Conservation (phyloP, 2,329 filamentous ascomycete species). For the Colletotrichum tanaceti region DNA sequence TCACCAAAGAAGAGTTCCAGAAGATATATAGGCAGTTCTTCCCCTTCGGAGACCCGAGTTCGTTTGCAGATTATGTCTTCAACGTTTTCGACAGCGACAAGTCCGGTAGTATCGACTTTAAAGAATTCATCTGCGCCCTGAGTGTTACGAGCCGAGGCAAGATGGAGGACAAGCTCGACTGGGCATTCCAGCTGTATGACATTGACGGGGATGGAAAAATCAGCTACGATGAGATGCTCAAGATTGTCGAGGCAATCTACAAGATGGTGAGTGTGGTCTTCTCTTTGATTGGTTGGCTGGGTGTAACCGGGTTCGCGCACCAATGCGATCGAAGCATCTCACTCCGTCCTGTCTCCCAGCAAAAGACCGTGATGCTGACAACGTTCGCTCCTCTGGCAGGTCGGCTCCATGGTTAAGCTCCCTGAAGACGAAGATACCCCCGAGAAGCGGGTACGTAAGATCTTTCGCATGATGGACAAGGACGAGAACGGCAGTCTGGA, state of each 20-base stretch:
- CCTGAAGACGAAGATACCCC: slow-evolving; percentile 99
- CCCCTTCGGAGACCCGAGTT: slow-evolving; percentile 96
- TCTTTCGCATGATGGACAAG: slow-evolving; percentile 99
- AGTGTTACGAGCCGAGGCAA: slow-evolving; percentile 97
- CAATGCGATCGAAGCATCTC: neutral
- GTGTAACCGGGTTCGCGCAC: neutral
- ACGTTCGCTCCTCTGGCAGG: slow-evolving; percentile 62
- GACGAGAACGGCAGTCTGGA: slow-evolving; percentile 98
- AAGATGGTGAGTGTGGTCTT: slow-evolving; percentile 80
- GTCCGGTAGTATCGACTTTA: slow-evolving; percentile 98
- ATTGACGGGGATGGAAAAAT: slow-evolving; percentile 99
- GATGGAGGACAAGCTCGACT: slow-evolving; percentile 99
- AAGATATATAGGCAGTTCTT: slow-evolving; percentile 99
- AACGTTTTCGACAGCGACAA: slow-evolving; percentile 99
- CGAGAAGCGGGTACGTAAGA: slow-evolving; percentile 97
- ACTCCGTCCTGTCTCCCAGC: neutral
- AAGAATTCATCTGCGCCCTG: slow-evolving; percentile 98
- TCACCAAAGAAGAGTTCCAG: slow-evolving; percentile 98
- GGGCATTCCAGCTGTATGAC: slow-evolving; percentile 99
- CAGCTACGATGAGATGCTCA: slow-evolving; percentile 98
- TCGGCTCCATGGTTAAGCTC: slow-evolving; percentile 98
- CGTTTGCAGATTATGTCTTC: slow-evolving; percentile 98
- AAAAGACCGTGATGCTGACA: slow-evolving; percentile 13
- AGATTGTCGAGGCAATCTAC: slow-evolving; percentile 99
- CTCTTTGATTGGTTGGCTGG: neutral